Conservation (phyloP, 805 yeast genomes). For the Candida dendrica region DNA sequence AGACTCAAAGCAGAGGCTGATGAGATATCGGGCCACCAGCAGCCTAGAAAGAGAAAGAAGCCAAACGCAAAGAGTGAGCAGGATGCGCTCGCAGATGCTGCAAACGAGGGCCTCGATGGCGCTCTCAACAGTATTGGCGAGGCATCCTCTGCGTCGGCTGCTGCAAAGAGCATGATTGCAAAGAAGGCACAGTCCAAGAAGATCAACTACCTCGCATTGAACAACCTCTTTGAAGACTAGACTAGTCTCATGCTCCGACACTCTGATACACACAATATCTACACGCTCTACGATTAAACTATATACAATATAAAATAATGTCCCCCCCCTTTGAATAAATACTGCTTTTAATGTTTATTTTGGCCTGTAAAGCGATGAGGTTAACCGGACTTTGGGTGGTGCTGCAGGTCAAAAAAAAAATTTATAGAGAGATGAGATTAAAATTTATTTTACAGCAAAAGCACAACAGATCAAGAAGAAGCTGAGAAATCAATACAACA, state of each 20-base stretch:
- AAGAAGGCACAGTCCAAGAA: constrained; percentile 79
- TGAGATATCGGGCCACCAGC: constrained; percentile 69
- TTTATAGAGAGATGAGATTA: neutral
- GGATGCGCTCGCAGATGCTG: constrained; percentile 24
- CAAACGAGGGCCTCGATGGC: constrained; percentile 29
- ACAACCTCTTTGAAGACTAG: constrained; percentile 33
- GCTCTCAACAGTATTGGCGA: constrained; percentile 40
- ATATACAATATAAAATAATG: too few species aligned
- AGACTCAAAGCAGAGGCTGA: constrained; percentile 83
- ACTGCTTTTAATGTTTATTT: too few species aligned
- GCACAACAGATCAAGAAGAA: neutral
- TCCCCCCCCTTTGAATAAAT: too few species aligned
- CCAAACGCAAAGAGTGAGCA: constrained; percentile 20
- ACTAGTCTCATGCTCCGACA: too few species aligned
- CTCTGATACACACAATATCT: too few species aligned
- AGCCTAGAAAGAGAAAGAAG: constrained; percentile 45
- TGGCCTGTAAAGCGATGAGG: too few species aligned
- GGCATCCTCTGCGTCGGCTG: constrained; percentile 59
- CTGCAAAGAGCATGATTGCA: constrained; percentile 69
- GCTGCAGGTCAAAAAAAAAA: neutral
- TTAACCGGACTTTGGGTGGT: constrained; percentile 5
- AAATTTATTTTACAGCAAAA: neutral
- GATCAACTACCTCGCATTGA: constrained; percentile 81
- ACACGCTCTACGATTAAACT: too few species aligned
- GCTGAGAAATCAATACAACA: too few species aligned